Evolutionary conservation across 2,329 filamentous ascomycete species (phyloP), one percentile per base, ranked within the genome.

Genomic region (Phaeosphaeria sp.): DNA sequence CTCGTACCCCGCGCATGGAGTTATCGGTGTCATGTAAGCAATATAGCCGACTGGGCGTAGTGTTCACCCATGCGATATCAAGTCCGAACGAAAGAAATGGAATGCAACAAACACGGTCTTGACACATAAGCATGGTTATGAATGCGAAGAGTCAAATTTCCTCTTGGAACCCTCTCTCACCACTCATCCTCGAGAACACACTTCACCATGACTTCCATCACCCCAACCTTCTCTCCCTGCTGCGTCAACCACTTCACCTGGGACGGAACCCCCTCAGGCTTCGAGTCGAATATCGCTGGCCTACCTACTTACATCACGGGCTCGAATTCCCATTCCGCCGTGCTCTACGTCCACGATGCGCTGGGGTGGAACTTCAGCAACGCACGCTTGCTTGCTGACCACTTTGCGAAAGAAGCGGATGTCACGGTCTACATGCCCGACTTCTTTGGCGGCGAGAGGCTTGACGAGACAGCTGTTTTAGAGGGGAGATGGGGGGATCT

Each of bases 281-380:
- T 56, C 20, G 72, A 75, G 53, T 49, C 55, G 3, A 61, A 22
- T 8, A 63, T 80, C 45, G 74, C 74, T 24, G 66, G 69, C 18
- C 64, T 75, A 20, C 69, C 75, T 43, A 73, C 76, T 36, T 79
- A 80, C 61, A 62, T 79, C 43, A 72, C 80, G 4, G 78, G 78
- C 50, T 73, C 76, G 7, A 68, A 65, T 18, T 6, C 50, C 1
- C 78, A 78, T 55, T 73, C 73, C 1, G 72, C 83, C 47, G 74
- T 83, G 24, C 55, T 68, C 18, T 59, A 55, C 74, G 69, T 82
- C 64, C 60, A 67, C 20, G 65, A 65, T 75, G 75, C 82, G 59
- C 78, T 81, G 55, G 80, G 80, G 51, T 82, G 75, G 74, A 71
- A 74, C 43, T 77, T 81, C 54, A 64, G 65, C 33, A 82, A 82